Conservation (phyloP, 2,329 filamentous ascomycete genomes). For the Fusarium praegraminearum region DNA sequence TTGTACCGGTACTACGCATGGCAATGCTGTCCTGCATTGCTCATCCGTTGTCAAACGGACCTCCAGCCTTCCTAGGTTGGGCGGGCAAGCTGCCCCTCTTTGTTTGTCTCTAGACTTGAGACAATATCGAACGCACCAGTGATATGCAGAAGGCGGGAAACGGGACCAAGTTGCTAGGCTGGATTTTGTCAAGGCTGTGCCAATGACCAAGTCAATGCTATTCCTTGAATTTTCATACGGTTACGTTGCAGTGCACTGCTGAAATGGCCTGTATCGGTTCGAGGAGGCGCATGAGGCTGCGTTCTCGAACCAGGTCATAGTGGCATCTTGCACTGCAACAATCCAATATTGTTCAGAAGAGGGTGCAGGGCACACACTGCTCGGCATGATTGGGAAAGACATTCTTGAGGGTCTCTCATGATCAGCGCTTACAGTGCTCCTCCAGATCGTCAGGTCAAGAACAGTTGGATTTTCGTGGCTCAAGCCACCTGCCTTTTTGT, state of each 20-base stretch:
- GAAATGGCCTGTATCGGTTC: background rate
- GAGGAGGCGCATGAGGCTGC: constrained; percentile 17
- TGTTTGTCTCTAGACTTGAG: background rate
- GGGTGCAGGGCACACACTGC: background rate
- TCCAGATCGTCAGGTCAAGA: constrained; percentile 15
- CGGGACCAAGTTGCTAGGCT: background rate
- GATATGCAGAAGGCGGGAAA: constrained; percentile 1
- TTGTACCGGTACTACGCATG: constrained; percentile 12
- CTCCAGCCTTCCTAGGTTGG: constrained; percentile 8
- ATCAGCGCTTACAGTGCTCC: background rate
- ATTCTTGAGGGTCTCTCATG: constrained; percentile 1
- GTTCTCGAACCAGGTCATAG: constrained; percentile 26
- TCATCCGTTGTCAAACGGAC: constrained; percentile 16
- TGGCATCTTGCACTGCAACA: background rate
- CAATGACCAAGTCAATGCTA: background rate
- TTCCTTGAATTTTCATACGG: background rate
- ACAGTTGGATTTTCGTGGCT: constrained; percentile 3
- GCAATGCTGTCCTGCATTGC: constrained; percentile 8
- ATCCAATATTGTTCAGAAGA: background rate
- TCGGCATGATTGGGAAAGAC: background rate
- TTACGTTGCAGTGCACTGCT: constrained; percentile 13
- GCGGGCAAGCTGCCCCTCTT: background rate
- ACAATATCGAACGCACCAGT: constrained; percentile 13
- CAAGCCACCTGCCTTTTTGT: constrained; percentile 9
- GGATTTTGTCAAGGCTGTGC: constrained; percentile 11